Base-by-base conservation (phyloP, 495 filamentous ascomycete genomes). In the Lasiosphaeriaceae sp. region DNA sequence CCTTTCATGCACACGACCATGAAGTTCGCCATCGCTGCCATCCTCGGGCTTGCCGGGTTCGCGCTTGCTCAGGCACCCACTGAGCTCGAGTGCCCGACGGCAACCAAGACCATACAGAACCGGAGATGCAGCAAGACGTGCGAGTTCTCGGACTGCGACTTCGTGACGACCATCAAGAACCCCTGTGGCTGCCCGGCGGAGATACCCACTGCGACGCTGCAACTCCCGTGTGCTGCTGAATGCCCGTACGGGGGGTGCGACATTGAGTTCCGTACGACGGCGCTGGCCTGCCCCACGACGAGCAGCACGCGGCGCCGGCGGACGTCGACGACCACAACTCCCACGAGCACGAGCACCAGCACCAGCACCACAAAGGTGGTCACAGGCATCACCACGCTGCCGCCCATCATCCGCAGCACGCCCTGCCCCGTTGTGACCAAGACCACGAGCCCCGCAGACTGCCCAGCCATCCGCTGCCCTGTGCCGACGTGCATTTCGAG, bases 371-470 rank as follows among this genome's bases (percentile, higher is more conserved):
- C 58, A 6, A 48, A 48, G 16, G 59, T 71, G 22, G 47, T 59
- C 53, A 67, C 62, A 17, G 64, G 62, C 62, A 41, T 71, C 52
- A 52, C 61, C 43, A 64, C 57, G 16, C 60, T 67, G 20, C 62
- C 62, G 41, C 58, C 66, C 21, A 47, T 17, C 20, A 50, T 47
- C 14, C 61, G 39, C 22, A 48, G 12, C 23, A 63, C 58, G 3
- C 62, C 67, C 29, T 77, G 74, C 65, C 74, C 73, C 20, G 73
- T 66, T 9, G 65, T 76, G 47, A 72, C 69, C 34, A 64, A 63
- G 54, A 74, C 71, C 11, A 75, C 73, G 7, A 61, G 63, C 20
- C 74, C 74, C 12, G 65, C 55, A 49, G 65, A 66, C 52, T 76
- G 74, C 62, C 35, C 66, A n/a, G 61, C 64, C 8, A 65, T 77